A percentile compares a stretch with the other conserved stretches of the same genome.
These are phyloP conservation scores for Phytophthora boehmeriae DNA, from an alignment of 352 stramenopile species.

Conservation along the genomic window DNA sequence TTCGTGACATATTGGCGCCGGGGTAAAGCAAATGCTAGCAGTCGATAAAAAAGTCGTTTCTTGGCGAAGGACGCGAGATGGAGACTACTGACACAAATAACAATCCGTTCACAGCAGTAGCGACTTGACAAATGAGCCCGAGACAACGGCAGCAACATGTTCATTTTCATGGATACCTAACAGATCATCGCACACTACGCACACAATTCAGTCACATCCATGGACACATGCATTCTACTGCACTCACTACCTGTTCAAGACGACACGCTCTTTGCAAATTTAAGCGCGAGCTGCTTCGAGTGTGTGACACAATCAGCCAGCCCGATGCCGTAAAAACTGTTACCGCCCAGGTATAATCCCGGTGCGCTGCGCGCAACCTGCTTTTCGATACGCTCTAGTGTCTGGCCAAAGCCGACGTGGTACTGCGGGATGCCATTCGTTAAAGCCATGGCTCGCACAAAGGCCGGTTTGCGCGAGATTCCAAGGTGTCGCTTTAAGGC, in stretches of 20 bases:
- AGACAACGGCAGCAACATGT: constrained; percentile 17
- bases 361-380: constrained; percentile 43
- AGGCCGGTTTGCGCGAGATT: constrained; percentile 63
- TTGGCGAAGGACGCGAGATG: not conserved
- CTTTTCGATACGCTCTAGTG: constrained; percentile 63
- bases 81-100: constrained; percentile 15
- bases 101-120: not conserved
- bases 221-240: constrained; percentile 15
- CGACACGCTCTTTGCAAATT: constrained; percentile 59
- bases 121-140: not conserved
- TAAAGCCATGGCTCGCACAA: constrained; percentile 57
- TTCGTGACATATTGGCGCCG: constrained; percentile 53
- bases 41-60: constrained; percentile 28
- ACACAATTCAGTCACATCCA: constrained; percentile 13
- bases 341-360: constrained; percentile 68
- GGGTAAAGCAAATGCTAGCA: not conserved
- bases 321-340: constrained; percentile 89
- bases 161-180: constrained; percentile 13
- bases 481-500: constrained; percentile 74
- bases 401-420: constrained; percentile 77
- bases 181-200: constrained; percentile 2
- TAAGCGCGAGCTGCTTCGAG: constrained; percentile 80
- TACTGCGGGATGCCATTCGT: constrained; percentile 86
- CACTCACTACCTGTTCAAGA: constrained; percentile 27
- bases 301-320: constrained; percentile 84